phyloP scores from a whole-genome alignment of 2,329 filamentous ascomycete genomes.

The Alternaria triticina region DNA sequence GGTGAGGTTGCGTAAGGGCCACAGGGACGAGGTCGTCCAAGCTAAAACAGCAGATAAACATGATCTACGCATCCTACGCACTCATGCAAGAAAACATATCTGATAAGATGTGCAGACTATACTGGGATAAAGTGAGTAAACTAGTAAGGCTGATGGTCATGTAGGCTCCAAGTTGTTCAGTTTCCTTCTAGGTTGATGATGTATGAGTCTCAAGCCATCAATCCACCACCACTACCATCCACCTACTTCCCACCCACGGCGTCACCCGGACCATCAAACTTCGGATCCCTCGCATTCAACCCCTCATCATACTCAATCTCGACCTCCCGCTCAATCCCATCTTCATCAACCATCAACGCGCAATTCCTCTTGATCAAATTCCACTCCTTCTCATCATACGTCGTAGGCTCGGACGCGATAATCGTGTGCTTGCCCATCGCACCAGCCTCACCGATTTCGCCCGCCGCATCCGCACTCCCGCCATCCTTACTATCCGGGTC shows the following conservation, averaged over 20 bases:
- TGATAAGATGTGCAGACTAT: not conserved
- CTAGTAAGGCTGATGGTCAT: not conserved
- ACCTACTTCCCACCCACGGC: not conserved
- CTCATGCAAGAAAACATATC: not conserved
- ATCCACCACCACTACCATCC: not conserved
- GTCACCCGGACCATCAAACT: constrained; percentile 17
- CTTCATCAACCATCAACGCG: constrained; percentile 52
- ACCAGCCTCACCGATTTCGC: constrained; percentile 44
- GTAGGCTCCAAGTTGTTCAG: not conserved
- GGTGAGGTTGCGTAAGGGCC: not conserved
- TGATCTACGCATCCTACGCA: not conserved
- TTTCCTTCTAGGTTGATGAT: not conserved
- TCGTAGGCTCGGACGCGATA: constrained; percentile 61
- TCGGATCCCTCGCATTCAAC: constrained; percentile 52
- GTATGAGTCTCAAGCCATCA: not conserved
- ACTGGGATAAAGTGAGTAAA: not conserved
- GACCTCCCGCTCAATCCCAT: constrained; percentile 48
- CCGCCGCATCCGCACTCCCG: constrained; percentile 42
- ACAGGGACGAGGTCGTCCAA: not conserved
- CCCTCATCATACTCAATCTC: constrained; percentile 45
- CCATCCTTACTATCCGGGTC: constrained; percentile 51
- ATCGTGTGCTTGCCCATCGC: constrained; percentile 61
- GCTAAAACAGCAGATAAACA: not conserved
- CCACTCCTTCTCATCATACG: constrained; percentile 61
- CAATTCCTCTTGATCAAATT: constrained; percentile 58